Base-by-base conservation (phyloP, 2,329 filamentous ascomycete genomes). In the Eutypa lata region DNA sequence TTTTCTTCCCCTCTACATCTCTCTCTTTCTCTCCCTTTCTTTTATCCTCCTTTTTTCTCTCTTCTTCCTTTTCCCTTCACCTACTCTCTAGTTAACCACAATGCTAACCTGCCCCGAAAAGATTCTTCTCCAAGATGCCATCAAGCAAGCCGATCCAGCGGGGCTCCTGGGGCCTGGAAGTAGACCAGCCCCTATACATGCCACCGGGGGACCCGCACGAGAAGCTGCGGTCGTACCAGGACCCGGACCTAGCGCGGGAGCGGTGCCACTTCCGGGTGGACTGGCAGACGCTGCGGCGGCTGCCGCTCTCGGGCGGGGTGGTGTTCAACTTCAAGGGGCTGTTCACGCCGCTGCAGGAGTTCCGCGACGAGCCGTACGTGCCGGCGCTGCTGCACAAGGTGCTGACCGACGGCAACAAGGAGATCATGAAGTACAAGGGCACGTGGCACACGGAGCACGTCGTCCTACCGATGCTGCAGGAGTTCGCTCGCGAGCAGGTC, bases 261-360 rank as follows among this genome's bases (percentile, higher is more conserved):
- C 80, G 89, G 33, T 76, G 89, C 57, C 74, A 87, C 55, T 74
- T 96, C 1, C 82, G 91, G 4, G 90, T 94, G 2, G 91, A 96
- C 68, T 95, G 90, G 89, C 91, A 96, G 70, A 96, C 91, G 0
- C 73, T 96, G 3, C 83, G 91, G 2, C 82, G 91, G 2, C 73
- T 96, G 0, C 90, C 91, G 0, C 74, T 96, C 0, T 91, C 87
- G 0, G 89, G 82, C 0, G 87, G 81, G 0, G 75, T 96, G 1
- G 81, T 91, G 0, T 96, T 96, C 75, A 95, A 94, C 68, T 96
- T 93, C 80, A 95, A 93, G 65, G 90, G 88, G 0, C 70, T 94
- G 0, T 95, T 95, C 70, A 94, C 90, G 0, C 88, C 88, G 0
- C 68, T 96, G 0, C 67, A 77, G 0, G 83, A 88, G 57, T 84